Evolutionary conservation across 179 eudicot genomes (phyloP).

Genomic region (Patellifolia procumbens): DNA sequence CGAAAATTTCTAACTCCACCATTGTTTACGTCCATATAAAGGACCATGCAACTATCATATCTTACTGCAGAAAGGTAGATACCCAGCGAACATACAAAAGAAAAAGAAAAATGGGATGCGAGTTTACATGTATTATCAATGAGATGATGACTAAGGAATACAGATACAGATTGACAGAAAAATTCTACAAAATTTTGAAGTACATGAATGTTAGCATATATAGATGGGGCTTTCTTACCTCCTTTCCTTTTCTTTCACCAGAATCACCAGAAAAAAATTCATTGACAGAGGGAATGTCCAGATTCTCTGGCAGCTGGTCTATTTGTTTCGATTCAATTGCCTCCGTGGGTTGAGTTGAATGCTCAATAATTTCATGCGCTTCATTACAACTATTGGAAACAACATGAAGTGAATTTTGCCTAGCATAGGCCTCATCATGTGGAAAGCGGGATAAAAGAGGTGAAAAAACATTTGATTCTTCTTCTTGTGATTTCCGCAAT

Average conservation of each 20-base stretch:
- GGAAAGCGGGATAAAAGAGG: slow-evolving; percentile 38
- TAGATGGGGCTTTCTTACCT: slow-evolving; percentile 47
- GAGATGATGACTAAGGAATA: not conserved
- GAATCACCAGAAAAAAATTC: slow-evolving; percentile 34
- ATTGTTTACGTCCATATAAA: not conserved
- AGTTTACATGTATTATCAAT: not conserved
- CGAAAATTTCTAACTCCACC: too few species aligned
- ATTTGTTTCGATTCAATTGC: slow-evolving; percentile 35
- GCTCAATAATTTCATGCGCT: slow-evolving; percentile 27
- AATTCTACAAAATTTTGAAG: not conserved
- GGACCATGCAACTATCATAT: not conserved
- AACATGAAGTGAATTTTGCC: slow-evolving; percentile 32
- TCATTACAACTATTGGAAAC: slow-evolving; percentile 34
- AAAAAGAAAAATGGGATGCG: not conserved
- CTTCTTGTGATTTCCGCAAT: slow-evolving; percentile 51
- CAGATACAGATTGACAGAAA: not conserved
- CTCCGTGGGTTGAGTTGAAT: slow-evolving; percentile 38
- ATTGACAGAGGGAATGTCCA: slow-evolving; percentile 38
- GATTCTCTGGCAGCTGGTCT: slow-evolving; percentile 35
- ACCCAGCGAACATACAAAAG: not conserved
- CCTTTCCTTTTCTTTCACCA: slow-evolving; percentile 48
- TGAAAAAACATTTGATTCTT: slow-evolving; percentile 38
- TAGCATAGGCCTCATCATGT: slow-evolving; percentile 24
- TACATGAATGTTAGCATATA: not conserved
- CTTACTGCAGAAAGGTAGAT: not conserved